Base-by-base conservation (phyloP, 176 grass and related monocot species). In the Oryza glaberrima region DNA sequence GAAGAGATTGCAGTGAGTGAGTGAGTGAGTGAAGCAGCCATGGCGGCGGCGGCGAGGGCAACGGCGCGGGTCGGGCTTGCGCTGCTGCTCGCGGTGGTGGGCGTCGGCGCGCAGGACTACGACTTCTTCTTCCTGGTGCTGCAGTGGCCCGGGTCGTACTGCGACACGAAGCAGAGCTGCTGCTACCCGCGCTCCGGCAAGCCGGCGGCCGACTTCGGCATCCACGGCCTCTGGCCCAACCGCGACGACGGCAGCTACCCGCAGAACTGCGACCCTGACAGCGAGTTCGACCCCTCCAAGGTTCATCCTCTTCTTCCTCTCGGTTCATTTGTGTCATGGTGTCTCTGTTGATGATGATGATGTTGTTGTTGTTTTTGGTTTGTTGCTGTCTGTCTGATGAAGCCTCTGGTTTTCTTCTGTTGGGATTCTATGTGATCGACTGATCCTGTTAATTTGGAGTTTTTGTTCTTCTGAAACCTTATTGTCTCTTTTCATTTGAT, bases 201-300 rank as follows among this genome's bases (percentile, higher is more conserved):
- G 88, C 96, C 96, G 35, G 77, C 80, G 66, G 89, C 91, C 7
- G 93, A 98, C 82, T 98, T 98, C 54, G 93, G 96, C 52, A 98
- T 98, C 91, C 96, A 98, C 51, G 96, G 96, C 3, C 88, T 98
- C 11, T 98, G 96, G 96, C 96, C 96, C 13, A 98, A 98, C 88
- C 83, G 94, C 79, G 77, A 95, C 65, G 96, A 95, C 60, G 96
- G 96, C 1, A 77, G 93, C 3, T 98, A 95, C 75, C 96, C 96
- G n/a, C 91, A 94, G 79, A 95, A 92, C 74, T 98, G 96, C 77
- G 70, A 91, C 72, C 75, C 91, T 11, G 22, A 70, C 23, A 76
- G 2, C 77, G 70, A 41, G 40, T 98, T 92, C 67, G 86, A 95
- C 79, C 35, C 84, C 3, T 91, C 89, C 17, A 91, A 98, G 93